Base-by-base conservation (phyloP, 2,329 filamentous ascomycete species). In the Diaporthe destruens region DNA sequence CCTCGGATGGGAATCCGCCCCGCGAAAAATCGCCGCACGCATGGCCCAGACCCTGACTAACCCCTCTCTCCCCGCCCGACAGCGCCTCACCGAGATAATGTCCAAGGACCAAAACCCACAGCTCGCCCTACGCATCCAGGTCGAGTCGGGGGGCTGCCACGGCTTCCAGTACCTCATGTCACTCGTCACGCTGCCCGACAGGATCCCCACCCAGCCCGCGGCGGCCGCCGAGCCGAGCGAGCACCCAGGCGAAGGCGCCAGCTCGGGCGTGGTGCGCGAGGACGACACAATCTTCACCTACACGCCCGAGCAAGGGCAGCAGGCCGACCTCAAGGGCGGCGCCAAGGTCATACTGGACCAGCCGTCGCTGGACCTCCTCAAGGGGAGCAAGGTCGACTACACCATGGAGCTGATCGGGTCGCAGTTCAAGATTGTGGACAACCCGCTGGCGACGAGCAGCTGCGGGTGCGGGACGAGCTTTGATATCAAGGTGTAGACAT, bases 381-480 rank as follows among this genome's bases (percentile, higher is more conserved):
- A 94, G 80, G 96, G 96, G 12, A 98, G 95, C 84, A 98, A 95
- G 81, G 92, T 99, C 49, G 96, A 99, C 80, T 99, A 95, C 79
- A 98, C 95, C 0, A 96, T 93, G 89, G 96, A 98, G 85, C 85
- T 99, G 83, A 98, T 98, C 79, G 87, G 87, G 14, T 88, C 87
- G 1, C 95, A 98, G 84, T 99, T 99, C 83, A 98, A 97, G 87
- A 95, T 99, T 79, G 92, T 94, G 74, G 95, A 97, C 78, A 99
- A 98, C 79, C 96, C 96, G 0, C 86, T 91, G 53, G 96, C 96
- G 6, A 94, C 93, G 72, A 98, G 95, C 83, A 98, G 94, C 81
- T 99, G 96, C 85, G 96, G 96, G 1, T 99, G 96, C 82, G 96
- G 96, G 9, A 98, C 96, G 20, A 98, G 96, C 81, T 99, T 99